Conservation (phyloP, 345 rosid species). For the Sonneratia caseolaris region DNA sequence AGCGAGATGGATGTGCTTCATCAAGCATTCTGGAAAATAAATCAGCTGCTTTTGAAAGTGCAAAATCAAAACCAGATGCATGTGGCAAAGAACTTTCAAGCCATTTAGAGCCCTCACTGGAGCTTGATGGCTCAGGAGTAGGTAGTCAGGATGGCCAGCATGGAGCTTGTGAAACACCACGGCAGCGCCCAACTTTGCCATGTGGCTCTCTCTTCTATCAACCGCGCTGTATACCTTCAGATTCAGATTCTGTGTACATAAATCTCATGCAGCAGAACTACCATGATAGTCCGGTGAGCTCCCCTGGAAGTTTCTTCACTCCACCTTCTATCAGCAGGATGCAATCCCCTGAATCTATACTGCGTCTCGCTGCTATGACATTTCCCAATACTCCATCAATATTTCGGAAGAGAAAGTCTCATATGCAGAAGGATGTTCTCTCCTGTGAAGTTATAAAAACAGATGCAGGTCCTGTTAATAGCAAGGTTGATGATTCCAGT, state of each 20-base stretch:
- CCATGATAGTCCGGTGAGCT: constrained; percentile 34
- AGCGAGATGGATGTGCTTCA: constrained; percentile 35
- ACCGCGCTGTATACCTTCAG: constrained; percentile 32
- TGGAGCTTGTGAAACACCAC: constrained; percentile 19
- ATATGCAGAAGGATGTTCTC: constrained; percentile 18
- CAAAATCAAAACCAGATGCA: constrained; percentile 27
- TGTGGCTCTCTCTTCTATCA: constrained; percentile 48
- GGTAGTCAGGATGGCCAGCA: constrained; percentile 20
- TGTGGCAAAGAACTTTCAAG: constrained; percentile 20
- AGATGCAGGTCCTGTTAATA: constrained; percentile 21
- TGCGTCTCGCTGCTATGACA: constrained; percentile 70
- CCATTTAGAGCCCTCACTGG: constrained; percentile 17
- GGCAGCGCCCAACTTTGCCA: constrained; percentile 26
- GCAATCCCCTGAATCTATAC: constrained; percentile 65
- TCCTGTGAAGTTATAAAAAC: constrained; percentile 19
- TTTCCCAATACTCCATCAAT: constrained; percentile 91
- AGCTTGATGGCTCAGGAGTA: background rate
- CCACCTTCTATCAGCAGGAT: constrained; percentile 56
- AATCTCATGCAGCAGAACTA: constrained; percentile 23
- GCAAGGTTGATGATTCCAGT: constrained; percentile 15
- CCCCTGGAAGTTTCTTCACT: constrained; percentile 73
- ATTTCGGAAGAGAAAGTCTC: constrained; percentile 56
- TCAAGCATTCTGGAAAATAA: constrained; percentile 30
- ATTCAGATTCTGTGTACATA: constrained; percentile 26
- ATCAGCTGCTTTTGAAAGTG: constrained; percentile 38